Percentiles rank a stretch among this genome's conserved stretches.
These are phyloP conservation scores for Allium fistulosum DNA, from an alignment of 106 monocot species.

Conservation along the genomic window DNA sequence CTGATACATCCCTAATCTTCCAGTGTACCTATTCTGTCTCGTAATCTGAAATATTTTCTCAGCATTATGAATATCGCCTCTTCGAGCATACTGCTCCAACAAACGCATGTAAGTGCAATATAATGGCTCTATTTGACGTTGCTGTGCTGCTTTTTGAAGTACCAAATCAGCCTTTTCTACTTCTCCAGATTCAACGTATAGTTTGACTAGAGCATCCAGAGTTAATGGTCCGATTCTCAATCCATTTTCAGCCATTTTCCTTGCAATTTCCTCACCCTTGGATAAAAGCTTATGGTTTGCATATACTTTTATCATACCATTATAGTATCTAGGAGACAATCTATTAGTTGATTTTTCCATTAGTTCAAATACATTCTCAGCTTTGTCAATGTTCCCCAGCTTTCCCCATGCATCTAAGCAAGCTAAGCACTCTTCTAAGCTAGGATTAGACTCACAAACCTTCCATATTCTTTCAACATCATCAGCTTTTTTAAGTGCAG, in stretches of 20 bases:
- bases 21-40: slow-evolving; percentile 41
- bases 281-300: slow-evolving; percentile 53
- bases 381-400: slow-evolving; percentile 52
- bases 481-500: slow-evolving; percentile 42
- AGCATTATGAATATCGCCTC: slow-evolving; percentile 68
- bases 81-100: slow-evolving; percentile 43
- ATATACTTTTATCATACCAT: slow-evolving; percentile 63
- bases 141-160: slow-evolving; percentile 38
- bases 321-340: slow-evolving; percentile 43
- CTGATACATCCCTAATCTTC: slow-evolving; percentile 51
- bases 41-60: slow-evolving; percentile 65
- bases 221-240: slow-evolving; percentile 39
- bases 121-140: slow-evolving; percentile 37
- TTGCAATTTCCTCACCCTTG: slow-evolving; percentile 67
- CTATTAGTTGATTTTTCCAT: slow-evolving; percentile 38
- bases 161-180: slow-evolving; percentile 75
- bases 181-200: slow-evolving; percentile 56
- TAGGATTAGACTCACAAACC: slow-evolving; percentile 21
- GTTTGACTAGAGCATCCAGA: slow-evolving; percentile 59
- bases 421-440: slow-evolving; percentile 27
- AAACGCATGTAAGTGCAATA: slow-evolving; percentile 40
- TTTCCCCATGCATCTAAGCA: slow-evolving; percentile 71
- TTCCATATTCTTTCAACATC: slow-evolving; percentile 85
- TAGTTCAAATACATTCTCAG: slow-evolving; percentile 57
- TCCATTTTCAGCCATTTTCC: slow-evolving; percentile 52